Percentiles rank a stretch among this genome's conserved stretches.
Conservation (phyloP, 169 alveolate species). For the Perkinsus olseni region DNA sequence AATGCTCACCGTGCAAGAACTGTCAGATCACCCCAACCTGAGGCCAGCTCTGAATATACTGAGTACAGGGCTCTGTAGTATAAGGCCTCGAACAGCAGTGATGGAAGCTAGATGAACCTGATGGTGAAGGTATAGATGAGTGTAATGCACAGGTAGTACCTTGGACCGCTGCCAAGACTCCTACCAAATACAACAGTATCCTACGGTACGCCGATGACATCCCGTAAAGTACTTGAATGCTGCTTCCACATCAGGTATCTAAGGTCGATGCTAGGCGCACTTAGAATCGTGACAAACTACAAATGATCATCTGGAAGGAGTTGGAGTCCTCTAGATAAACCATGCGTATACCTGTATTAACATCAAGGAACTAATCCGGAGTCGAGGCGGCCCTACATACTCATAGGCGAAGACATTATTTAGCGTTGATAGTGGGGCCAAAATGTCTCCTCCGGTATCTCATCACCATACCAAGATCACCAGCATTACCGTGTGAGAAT, state of each 20-base stretch:
- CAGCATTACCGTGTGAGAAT: constrained; percentile 79
- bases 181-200: constrained; percentile 75
- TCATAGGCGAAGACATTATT: constrained; percentile 69
- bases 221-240: constrained; percentile 45
- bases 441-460: constrained; percentile 38
- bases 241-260: constrained; percentile 59
- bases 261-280: too few species aligned
- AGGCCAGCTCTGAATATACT: constrained; percentile 6
- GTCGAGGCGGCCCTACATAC: too few species aligned
- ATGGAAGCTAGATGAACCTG: constrained; percentile 62
- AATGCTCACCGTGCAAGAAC: too few species aligned
- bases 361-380: too few species aligned
- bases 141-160: constrained; percentile 3
- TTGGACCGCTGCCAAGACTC: constrained; percentile 79
- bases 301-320: too few species aligned
- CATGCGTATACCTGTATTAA: too few species aligned
- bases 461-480: constrained; percentile 62
- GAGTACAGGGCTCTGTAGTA: constrained; percentile 72
- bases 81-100: constrained; percentile 24
- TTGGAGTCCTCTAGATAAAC: too few species aligned
- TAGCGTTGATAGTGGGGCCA: constrained; percentile 36
- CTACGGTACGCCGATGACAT: constrained; percentile 41
- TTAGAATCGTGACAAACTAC: too few species aligned
- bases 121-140: too few species aligned
- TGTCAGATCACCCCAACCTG: too few species aligned